These are phyloP conservation scores for Cymodocea nodosa DNA, from an alignment of 116 monocot species.

Conservation along the genomic window DNA sequence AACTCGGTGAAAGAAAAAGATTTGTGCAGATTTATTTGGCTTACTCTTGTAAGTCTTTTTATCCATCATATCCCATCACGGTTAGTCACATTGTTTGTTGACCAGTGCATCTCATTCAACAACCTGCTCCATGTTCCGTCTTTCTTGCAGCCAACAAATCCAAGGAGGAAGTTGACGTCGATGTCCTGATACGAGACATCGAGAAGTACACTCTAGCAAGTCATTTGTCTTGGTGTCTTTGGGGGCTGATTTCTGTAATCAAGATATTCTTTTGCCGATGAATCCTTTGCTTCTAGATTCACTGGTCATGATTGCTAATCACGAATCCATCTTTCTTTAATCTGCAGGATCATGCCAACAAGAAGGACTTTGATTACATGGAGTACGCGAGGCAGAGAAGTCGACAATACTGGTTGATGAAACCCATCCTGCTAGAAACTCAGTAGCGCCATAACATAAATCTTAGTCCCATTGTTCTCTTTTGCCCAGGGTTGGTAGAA, in stretches of 20 bases:
- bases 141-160: conserved; percentile 33
- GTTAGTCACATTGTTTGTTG: too few relatives aligned
- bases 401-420: conserved; percentile 66
- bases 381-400: conserved; percentile 96
- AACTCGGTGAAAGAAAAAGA: conserved; percentile 58
- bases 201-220: conserved; percentile 76
- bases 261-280: too few relatives aligned
- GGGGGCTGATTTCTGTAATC: conserved; percentile 93
- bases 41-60: conserved; percentile 32
- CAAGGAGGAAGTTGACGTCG: conserved; percentile 20
- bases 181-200: conserved; percentile 33
- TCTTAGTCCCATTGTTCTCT: too few relatives aligned
- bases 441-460: too few relatives aligned
- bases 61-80: background rate
- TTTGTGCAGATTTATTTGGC: conserved; percentile 64
- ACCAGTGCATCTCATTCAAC: too few relatives aligned
- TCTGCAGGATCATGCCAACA: conserved; percentile 70
- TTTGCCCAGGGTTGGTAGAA: too few relatives aligned
- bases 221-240: conserved; percentile 75
- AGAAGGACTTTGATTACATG: conserved; percentile 82
- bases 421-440: conserved; percentile 8
- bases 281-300: background rate
- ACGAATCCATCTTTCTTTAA: background rate
- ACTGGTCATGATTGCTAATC: background rate
- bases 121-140: background rate